phyloP scores from a whole-genome alignment of 2,329 filamentous ascomycete species.

The Clarireedia paspali region DNA sequence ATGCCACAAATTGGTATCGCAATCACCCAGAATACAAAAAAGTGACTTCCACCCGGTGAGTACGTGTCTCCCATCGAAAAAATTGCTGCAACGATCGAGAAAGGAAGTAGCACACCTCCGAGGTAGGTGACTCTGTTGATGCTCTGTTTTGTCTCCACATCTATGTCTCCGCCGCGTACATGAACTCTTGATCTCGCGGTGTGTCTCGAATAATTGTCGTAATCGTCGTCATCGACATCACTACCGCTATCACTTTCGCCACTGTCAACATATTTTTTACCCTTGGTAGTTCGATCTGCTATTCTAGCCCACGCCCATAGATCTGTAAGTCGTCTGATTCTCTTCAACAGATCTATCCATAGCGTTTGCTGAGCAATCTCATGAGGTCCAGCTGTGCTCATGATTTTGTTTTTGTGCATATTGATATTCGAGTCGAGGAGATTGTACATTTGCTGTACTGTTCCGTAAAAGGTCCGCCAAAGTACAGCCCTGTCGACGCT shows the following conservation, averaged over 20 bases:
- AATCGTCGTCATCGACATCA: neutral
- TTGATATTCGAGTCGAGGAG: neutral
- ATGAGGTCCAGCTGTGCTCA: neutral
- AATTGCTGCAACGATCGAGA: conserved; percentile 1
- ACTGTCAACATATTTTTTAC: neutral
- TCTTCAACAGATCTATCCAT: neutral
- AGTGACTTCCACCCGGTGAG: neutral
- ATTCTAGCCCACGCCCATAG: neutral
- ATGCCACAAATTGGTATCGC: conserved; percentile 2
- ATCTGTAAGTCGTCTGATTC: neutral
- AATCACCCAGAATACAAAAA: conserved; percentile 5
- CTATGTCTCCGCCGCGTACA: neutral
- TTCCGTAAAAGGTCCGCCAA: neutral
- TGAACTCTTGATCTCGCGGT: neutral
- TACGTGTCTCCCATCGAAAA: neutral
- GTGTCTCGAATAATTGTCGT: neutral
- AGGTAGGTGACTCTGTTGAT: conserved; percentile 3
- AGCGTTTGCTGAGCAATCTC: neutral
- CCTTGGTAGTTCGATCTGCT: neutral
- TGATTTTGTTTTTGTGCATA: neutral
- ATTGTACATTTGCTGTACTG: neutral
- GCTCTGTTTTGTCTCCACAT: conserved; percentile 2
- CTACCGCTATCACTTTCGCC: neutral
- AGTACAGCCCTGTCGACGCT: neutral
- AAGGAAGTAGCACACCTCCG: neutral